phyloP scores from a whole-genome alignment of 305 asterid genomes.

The Fraxinus albicans region DNA sequence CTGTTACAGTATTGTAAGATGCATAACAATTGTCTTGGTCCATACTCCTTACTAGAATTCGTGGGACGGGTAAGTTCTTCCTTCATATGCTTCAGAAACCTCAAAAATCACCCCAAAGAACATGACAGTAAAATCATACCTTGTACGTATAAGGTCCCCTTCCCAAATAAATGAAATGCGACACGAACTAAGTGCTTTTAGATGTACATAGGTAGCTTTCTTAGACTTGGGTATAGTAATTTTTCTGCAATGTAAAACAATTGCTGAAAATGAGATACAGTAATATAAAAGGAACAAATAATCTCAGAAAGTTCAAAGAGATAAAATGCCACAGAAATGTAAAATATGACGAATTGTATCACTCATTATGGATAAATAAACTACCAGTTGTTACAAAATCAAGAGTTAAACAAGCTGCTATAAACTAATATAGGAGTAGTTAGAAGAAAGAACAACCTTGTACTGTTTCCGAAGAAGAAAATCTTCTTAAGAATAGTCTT shows the following conservation, averaged over 20 bases:
- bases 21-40: not conserved
- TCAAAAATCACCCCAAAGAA: constrained; percentile 1
- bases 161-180: constrained; percentile 82
- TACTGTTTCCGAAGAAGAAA: not conserved
- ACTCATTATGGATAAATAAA: not conserved
- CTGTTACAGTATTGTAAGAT: not conserved
- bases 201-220: constrained; percentile 72
- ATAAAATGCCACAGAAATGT: not conserved
- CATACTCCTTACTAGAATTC: not conserved
- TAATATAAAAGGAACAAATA: not conserved
- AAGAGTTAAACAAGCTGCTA: not conserved
- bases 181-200: constrained; percentile 70
- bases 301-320: not conserved
- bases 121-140: constrained; percentile 41
- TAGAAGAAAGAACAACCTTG: not conserved
- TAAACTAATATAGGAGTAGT: not conserved
- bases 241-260: constrained; percentile 53
- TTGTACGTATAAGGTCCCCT: constrained; percentile 64
- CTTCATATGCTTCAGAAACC: not conserved
- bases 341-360: not conserved
- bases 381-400: not conserved
- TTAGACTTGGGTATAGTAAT: constrained; percentile 70
- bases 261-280: not conserved
- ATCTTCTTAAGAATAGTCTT: not conserved
- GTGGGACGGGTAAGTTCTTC: not conserved